Evolutionary conservation across 2,329 filamentous ascomycete genomes (phyloP).

Genomic region (Aspergillus novofumigatus): DNA sequence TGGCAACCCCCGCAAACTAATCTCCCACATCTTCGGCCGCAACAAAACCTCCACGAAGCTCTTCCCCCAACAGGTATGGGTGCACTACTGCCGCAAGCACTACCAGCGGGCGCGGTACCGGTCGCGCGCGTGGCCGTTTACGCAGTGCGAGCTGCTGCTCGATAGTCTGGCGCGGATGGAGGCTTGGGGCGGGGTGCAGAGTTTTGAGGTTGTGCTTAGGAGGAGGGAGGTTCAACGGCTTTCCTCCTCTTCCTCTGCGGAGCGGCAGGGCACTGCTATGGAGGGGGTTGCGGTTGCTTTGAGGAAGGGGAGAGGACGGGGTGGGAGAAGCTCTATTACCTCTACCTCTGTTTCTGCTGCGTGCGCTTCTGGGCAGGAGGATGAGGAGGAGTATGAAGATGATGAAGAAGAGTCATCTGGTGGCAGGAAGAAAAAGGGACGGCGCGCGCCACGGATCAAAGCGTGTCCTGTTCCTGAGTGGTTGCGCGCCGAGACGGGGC

Average conservation of each 20-base stretch:
- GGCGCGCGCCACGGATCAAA: constrained; percentile 21
- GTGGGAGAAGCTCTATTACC: no score
- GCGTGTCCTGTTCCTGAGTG: constrained; percentile 31
- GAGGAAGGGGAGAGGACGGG: no score
- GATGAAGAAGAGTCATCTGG: background rate
- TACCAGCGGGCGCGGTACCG: constrained; percentile 73
- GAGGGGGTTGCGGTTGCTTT: no score
- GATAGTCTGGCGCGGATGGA: constrained; percentile 61
- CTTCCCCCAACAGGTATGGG: constrained; percentile 68
- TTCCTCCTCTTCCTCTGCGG: no score
- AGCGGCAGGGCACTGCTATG: no score
- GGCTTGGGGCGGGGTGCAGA: constrained; percentile 56
- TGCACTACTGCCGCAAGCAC: constrained; percentile 74
- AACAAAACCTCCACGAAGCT: constrained; percentile 73
- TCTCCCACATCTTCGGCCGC: constrained; percentile 77
- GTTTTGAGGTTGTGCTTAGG: constrained; percentile 60
- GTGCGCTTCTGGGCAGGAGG: background rate
- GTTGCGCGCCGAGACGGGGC: constrained; percentile 23
- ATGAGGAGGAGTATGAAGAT: background rate
- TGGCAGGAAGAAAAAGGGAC: background rate
- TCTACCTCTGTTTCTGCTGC: no score
- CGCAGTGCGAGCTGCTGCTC: constrained; percentile 62
- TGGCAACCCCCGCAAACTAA: constrained; percentile 62
- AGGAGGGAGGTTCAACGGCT: constrained; percentile 51
- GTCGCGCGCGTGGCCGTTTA: constrained; percentile 53